phyloP scores from a whole-genome alignment of 2,329 filamentous ascomycete genomes.

The Fragosphaeria purpurea region DNA sequence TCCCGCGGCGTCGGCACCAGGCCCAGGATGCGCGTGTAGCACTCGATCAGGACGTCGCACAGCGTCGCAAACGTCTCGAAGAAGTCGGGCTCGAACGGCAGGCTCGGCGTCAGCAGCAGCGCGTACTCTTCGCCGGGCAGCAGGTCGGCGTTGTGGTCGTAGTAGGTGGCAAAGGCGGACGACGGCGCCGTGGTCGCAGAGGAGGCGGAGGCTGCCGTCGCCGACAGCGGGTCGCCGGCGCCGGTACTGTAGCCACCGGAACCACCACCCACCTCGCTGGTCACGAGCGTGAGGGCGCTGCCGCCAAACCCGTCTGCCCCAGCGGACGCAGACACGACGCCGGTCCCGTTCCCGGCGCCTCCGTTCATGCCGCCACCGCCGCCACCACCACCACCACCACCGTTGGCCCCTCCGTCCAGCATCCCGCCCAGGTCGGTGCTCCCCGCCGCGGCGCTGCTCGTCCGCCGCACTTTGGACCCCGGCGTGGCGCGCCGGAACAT shows the following conservation, averaged over 20 bases:
- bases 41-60: constrained; percentile 90
- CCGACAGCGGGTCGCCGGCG: constrained; percentile 17
- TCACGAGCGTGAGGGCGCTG: constrained; percentile 10
- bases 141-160: constrained; percentile 53
- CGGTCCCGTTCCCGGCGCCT: constrained; percentile 19
- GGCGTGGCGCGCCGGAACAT: constrained; percentile 65
- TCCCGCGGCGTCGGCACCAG: constrained; percentile 67
- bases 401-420: constrained; percentile 14
- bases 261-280: constrained; percentile 10
- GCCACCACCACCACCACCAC: constrained; percentile 16
- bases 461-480: constrained; percentile 46
- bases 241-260: constrained; percentile 19
- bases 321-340: constrained; percentile 35
- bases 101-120: constrained; percentile 76
- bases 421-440: background rate
- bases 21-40: constrained; percentile 68
- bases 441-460: constrained; percentile 36
- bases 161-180: constrained; percentile 28
- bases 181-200: constrained; percentile 20
- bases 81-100: constrained; percentile 96
- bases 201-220: constrained; percentile 18
- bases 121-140: constrained; percentile 79
- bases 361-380: constrained; percentile 18
- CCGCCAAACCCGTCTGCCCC: constrained; percentile 25
- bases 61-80: constrained; percentile 93